phyloP scores from a whole-genome alignment of 805 yeast species.

The Nakazawaea ambrosiae region DNA sequence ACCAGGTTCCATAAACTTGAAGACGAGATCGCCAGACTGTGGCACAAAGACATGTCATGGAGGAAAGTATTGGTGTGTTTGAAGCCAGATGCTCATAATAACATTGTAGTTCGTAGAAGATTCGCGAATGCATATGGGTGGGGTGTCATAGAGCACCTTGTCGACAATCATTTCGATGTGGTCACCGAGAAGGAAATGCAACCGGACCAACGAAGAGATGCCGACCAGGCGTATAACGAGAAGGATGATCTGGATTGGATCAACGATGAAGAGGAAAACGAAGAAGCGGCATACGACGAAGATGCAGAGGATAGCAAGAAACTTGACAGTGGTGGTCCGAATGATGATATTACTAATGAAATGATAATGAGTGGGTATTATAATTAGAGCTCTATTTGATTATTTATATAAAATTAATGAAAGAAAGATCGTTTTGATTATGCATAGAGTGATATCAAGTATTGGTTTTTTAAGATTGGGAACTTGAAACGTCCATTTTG shows the following conservation, averaged over 20 bases:
- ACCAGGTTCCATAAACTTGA: conserved; percentile 43
- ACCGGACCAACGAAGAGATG: no score
- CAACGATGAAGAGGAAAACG: conserved; percentile 11
- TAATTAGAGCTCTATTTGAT: not conserved
- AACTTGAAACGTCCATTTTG: not conserved
- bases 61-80: conserved; percentile 81
- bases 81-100: conserved; percentile 93
- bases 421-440: not conserved
- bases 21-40: conserved; percentile 80
- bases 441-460: no score
- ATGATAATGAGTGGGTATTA: conserved; percentile 10
- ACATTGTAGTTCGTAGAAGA: conserved; percentile 79
- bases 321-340: not conserved
- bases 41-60: conserved; percentile 85
- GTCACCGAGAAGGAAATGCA: no score
- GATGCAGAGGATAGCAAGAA: conserved; percentile 3
- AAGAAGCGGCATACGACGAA: conserved; percentile 10
- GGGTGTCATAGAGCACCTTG: conserved; percentile 83
- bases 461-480: not conserved
- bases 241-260: conserved; percentile 8
- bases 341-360: conserved; percentile 4
- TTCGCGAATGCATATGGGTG: conserved; percentile 94
- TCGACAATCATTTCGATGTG: conserved; percentile 51
- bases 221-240: no score
- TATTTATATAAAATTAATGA: not conserved